These are phyloP conservation scores for Zalerion maritima DNA, from an alignment of 495 filamentous ascomycete species.

Conservation along the genomic window DNA sequence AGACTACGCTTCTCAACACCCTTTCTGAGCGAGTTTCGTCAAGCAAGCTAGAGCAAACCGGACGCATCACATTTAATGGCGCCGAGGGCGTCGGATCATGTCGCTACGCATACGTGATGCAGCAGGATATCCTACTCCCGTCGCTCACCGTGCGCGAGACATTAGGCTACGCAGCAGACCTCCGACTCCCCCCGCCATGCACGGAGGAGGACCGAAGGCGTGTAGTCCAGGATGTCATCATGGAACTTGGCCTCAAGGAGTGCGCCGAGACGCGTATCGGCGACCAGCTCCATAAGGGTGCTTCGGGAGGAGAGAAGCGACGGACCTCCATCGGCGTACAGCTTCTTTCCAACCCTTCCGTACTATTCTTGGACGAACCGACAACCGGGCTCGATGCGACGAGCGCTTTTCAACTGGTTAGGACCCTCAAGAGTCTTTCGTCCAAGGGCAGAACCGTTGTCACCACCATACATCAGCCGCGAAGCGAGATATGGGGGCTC, in stretches of 20 bases:
- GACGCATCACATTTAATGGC: slow-evolving; percentile 43
- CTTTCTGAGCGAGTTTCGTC: slow-evolving; percentile 51
- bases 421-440: slow-evolving; percentile 50
- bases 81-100: slow-evolving; percentile 33
- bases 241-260: slow-evolving; percentile 59
- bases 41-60: slow-evolving; percentile 34
- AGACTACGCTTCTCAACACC: slow-evolving; percentile 56
- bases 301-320: slow-evolving; percentile 63
- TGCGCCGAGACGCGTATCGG: slow-evolving; percentile 60
- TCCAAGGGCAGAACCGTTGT: slow-evolving; percentile 54
- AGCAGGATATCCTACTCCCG: slow-evolving; percentile 57
- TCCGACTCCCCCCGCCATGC: slow-evolving; percentile 48
- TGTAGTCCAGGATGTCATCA: slow-evolving; percentile 57
- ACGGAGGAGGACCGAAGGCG: slow-evolving; percentile 39
- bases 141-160: slow-evolving; percentile 62
- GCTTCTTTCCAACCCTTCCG: slow-evolving; percentile 57
- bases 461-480: slow-evolving; percentile 57
- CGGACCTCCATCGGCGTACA: slow-evolving; percentile 62
- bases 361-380: slow-evolving; percentile 62
- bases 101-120: slow-evolving; percentile 59
- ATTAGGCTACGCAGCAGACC: slow-evolving; percentile 51
- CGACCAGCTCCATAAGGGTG: slow-evolving; percentile 51
- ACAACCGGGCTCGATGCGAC: slow-evolving; percentile 64
- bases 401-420: slow-evolving; percentile 56
- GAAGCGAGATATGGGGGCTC: slow-evolving; percentile 62